These are phyloP conservation scores for Diaporthe eres DNA, from an alignment of 2,329 filamentous ascomycete genomes.

Conservation along the genomic window DNA sequence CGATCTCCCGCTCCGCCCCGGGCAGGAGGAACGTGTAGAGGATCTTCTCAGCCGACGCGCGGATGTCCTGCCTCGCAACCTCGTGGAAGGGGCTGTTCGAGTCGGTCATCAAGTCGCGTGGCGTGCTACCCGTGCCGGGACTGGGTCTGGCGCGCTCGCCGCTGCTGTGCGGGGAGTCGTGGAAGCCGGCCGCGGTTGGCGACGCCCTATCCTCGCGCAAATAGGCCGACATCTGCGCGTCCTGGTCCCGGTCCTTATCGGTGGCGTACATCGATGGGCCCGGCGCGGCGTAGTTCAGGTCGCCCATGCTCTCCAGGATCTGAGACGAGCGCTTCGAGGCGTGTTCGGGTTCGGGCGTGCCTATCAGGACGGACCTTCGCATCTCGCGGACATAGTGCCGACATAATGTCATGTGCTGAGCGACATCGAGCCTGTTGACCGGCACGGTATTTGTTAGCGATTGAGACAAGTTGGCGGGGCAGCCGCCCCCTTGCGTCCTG, in stretches of 20 bases:
- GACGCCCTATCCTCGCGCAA: constrained; percentile 73
- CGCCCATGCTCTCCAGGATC: constrained; percentile 80
- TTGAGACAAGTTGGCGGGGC: constrained; percentile 37
- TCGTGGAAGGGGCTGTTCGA: constrained; percentile 87
- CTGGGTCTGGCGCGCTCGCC: constrained; percentile 63
- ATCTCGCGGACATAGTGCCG: constrained; percentile 97
- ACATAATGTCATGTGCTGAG: constrained; percentile 97
- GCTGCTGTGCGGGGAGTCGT: constrained; percentile 70
- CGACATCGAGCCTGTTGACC: constrained; percentile 89
- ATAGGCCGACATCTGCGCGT: constrained; percentile 93
- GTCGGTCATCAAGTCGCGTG: constrained; percentile 76
- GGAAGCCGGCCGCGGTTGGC: constrained; percentile 57
- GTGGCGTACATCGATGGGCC: constrained; percentile 74
- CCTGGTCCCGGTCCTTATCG: constrained; percentile 82
- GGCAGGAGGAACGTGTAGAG: constrained; percentile 97
- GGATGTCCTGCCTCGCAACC: constrained; percentile 90
- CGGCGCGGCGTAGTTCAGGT: constrained; percentile 72
- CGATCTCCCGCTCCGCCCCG: constrained; percentile 96
- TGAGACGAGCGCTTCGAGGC: constrained; percentile 88
- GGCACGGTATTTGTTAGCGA: constrained; percentile 43
- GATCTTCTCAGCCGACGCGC: constrained; percentile 96
- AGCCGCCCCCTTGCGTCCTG: constrained; percentile 22
- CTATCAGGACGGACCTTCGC: constrained; percentile 90
- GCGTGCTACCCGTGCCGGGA: constrained; percentile 69
- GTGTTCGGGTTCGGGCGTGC: constrained; percentile 88